Conservation (phyloP, 2,329 filamentous ascomycete genomes). For the Penicillium capsulatum region DNA sequence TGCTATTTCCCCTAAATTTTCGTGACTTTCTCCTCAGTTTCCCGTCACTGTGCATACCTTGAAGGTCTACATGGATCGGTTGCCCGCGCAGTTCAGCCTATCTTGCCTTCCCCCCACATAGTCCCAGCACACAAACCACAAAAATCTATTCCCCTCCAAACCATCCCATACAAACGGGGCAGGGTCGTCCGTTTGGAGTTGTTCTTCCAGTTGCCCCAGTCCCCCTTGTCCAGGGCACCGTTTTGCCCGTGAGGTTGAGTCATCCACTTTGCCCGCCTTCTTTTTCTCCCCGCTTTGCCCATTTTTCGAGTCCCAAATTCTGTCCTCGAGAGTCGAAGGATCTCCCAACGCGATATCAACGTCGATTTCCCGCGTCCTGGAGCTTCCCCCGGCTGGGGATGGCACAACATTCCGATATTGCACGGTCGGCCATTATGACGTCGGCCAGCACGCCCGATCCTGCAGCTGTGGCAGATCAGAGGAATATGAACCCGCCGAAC, state of each 20-base stretch:
- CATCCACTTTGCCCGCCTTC: conserved; percentile 19
- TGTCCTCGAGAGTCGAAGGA: not conserved
- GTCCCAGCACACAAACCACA: too few species aligned
- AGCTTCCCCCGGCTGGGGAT: conserved; percentile 26
- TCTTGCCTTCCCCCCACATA: too few species aligned
- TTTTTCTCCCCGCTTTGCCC: conserved; percentile 5
- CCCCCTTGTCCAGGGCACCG: not conserved
- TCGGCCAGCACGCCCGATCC: conserved; percentile 26
- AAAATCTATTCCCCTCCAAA: too few species aligned
- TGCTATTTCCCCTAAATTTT: too few species aligned
- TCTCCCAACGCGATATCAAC: not conserved
- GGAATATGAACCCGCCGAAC: conserved; percentile 20
- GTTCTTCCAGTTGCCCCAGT: too few species aligned
- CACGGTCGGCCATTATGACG: conserved; percentile 50
- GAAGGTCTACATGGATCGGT: too few species aligned
- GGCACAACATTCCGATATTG: conserved; percentile 48
- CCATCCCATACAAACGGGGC: too few species aligned
- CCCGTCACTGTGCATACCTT: too few species aligned
- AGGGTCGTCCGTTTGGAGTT: too few species aligned
- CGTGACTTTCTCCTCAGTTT: not conserved
- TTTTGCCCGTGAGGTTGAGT: conserved; percentile 15
- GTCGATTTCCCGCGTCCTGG: not conserved
- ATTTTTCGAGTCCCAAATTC: not conserved
- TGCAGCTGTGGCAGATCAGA: conserved; percentile 18
- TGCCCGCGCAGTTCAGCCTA: too few species aligned